Evolutionary conservation across 441 rosid species (phyloP).

Genomic region (Pelargonium australe): DNA sequence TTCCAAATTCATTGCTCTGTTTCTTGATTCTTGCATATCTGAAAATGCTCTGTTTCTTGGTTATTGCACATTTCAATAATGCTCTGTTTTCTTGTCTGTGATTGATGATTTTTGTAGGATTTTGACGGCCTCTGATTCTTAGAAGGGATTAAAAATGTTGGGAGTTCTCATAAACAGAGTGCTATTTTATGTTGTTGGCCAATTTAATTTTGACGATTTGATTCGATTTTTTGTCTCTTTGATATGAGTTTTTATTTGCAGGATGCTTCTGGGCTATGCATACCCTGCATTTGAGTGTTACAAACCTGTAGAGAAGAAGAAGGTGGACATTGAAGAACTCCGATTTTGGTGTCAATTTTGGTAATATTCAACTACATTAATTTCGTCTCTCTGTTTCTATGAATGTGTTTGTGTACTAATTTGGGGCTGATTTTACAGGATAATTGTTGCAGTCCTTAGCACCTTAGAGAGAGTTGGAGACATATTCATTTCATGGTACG

Average conservation of each 20-base stretch:
- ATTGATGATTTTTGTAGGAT: too few relatives aligned
- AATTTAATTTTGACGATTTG: not conserved
- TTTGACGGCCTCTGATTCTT: constrained; percentile 16
- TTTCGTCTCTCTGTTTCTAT: too few relatives aligned
- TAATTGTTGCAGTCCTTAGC: constrained; percentile 52
- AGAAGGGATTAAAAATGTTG: constrained; percentile 35
- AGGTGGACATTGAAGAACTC: constrained; percentile 51
- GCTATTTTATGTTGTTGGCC: constrained; percentile 35
- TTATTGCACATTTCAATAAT: too few relatives aligned
- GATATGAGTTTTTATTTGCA: constrained; percentile 17
- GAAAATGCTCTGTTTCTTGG: too few relatives aligned
- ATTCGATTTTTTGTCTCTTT: not conserved
- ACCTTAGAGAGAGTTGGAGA: constrained; percentile 60
- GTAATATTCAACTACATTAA: too few relatives aligned
- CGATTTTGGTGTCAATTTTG: constrained; percentile 84
- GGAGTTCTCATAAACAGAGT: constrained; percentile 48
- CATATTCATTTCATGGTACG: constrained; percentile 56
- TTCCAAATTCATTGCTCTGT: not conserved
- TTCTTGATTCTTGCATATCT: too few relatives aligned
- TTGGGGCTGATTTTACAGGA: too few relatives aligned
- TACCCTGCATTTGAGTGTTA: constrained; percentile 80
- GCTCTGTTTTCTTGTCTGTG: too few relatives aligned
- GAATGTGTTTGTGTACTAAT: too few relatives aligned
- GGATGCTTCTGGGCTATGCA: constrained; percentile 69
- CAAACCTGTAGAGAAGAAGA: constrained; percentile 63